These are phyloP conservation scores for Asterochloris erici DNA, from an alignment of 139 green algal genomes.

Conservation along the genomic window DNA sequence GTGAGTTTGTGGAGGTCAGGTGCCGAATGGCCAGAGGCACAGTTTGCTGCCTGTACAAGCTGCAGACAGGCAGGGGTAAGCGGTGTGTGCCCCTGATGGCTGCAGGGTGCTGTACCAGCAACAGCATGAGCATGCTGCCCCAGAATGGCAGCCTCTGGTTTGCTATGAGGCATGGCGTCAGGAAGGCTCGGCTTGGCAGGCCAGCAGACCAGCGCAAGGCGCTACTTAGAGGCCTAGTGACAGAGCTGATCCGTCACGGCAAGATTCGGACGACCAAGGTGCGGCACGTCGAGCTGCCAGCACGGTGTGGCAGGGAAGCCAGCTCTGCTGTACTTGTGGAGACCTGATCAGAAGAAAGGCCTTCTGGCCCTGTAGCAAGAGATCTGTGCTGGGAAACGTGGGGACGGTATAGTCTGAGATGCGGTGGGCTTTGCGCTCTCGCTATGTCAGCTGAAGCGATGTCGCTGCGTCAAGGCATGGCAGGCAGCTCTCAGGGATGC, in stretches of 20 bases:
- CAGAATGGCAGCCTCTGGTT: conserved; percentile 64
- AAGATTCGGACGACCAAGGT: conserved; percentile 94
- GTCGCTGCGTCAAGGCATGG: too few species aligned
- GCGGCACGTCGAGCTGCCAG: neutral
- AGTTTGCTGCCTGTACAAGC: neutral
- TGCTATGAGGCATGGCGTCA: conserved; percentile 92
- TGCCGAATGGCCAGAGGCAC: neutral
- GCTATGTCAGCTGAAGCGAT: too few species aligned
- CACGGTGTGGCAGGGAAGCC: too few species aligned
- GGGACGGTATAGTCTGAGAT: neutral
- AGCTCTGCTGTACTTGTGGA: too few species aligned
- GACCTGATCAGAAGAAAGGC: neutral
- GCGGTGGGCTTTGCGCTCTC: too few species aligned
- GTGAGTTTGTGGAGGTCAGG: neutral
- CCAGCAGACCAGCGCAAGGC: conserved; percentile 97
- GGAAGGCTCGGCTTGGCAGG: conserved; percentile 72
- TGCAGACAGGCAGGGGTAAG: neutral
- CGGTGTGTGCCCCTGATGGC: too few species aligned
- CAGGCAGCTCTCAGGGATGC: too few species aligned
- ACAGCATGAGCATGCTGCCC: neutral
- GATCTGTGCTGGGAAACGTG: neutral
- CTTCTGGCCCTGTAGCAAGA: neutral
- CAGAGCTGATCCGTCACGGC: conserved; percentile 90
- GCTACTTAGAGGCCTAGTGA: conserved; percentile 87
- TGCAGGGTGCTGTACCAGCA: neutral